Percentiles rank a stretch among this genome's conserved stretches.
phyloP scores from a whole-genome alignment of 2,329 filamentous ascomycete genomes.

The Colletotrichum destructivum region DNA sequence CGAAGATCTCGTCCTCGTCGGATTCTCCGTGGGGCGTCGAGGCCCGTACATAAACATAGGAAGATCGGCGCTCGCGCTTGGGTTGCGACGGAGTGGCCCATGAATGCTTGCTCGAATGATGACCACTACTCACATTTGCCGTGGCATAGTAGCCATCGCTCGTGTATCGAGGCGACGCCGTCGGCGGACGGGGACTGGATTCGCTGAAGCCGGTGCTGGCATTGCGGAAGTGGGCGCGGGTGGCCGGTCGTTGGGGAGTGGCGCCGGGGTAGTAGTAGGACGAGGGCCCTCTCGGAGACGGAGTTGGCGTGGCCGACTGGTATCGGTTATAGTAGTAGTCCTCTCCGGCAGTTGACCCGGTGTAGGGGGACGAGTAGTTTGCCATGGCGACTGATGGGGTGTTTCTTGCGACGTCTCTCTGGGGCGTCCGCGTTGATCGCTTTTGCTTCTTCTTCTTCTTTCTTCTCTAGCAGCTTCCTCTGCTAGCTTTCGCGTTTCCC shows the following conservation, averaged over 20 bases:
- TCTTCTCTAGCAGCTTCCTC: constrained; percentile 40
- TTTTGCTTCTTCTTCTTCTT: constrained; percentile 19
- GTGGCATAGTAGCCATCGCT: constrained; percentile 75
- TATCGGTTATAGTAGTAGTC: constrained; percentile 69
- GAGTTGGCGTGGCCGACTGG: constrained; percentile 70
- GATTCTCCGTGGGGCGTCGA: constrained; percentile 73
- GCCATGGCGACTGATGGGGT: constrained; percentile 43
- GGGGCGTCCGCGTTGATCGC: constrained; percentile 47
- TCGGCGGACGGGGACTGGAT: constrained; percentile 62
- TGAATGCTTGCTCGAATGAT: constrained; percentile 63
- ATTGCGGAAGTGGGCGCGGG: constrained; percentile 65
- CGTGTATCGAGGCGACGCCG: constrained; percentile 73
- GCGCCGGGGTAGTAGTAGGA: constrained; percentile 61
- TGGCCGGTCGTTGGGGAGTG: constrained; percentile 68
- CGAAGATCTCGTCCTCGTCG: constrained; percentile 75
- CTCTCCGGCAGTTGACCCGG: constrained; percentile 63
- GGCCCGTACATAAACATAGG: constrained; percentile 70
- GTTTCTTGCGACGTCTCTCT: constrained; percentile 51
- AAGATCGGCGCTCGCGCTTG: constrained; percentile 69
- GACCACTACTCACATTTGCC: constrained; percentile 75
- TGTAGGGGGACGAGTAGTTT: constrained; percentile 59
- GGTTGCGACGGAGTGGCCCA: constrained; percentile 60
- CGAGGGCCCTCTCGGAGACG: constrained; percentile 69
- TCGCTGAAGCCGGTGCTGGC: constrained; percentile 59
- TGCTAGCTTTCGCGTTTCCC: constrained; percentile 35